Evolutionary conservation across 305 asterid species (phyloP), one percentile per base, ranked within the genome.

Genomic region (Fraxinus floribunda): DNA sequence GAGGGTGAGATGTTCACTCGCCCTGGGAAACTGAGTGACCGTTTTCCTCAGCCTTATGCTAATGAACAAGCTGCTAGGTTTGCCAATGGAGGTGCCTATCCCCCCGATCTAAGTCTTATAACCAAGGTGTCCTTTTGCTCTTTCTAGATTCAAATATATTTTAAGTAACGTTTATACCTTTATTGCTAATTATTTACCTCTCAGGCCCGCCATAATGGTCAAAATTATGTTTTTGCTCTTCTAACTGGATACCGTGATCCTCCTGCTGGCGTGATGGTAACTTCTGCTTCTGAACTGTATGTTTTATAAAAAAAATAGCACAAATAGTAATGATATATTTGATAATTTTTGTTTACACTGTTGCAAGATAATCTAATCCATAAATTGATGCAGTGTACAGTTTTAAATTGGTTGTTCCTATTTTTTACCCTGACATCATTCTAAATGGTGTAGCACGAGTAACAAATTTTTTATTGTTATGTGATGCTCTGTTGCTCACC

Each of bases 1-100:
- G 98, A 94, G 86, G 98, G 98, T 30, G 98, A 94, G 88, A 94
- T 92, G 98, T 94, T 86, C 81, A 87, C 93, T 62, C 96, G 96
- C 55, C 94, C 98, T 60, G 98, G 98, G 74, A 94, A 90, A 87
- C 89, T 90, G 86, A 92, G 95, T 83, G 98, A 94, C 77, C 94
- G 97, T 84, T 90, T 94, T 76, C 97, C 93, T 32, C 89, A 92
- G 90, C 98, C 98, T 77, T 94, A 94, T 84, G 62, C 92, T 35
- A 92, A 94, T 80, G 98, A 94, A 83, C 88, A 91, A 72, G 98
- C 98, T 34, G 97, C 98, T 72, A 91, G 98, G 83, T 94, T 89
- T 88, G 98, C 98, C 39, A 94, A 94, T 89, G 97, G 97, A 86
- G 98, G 98, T 77, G 98, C 97, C 81, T 94, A 94, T 79, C 97